phyloP scores from a whole-genome alignment of 2,329 filamentous ascomycete genomes.

The Venturiaceae sp. region DNA sequence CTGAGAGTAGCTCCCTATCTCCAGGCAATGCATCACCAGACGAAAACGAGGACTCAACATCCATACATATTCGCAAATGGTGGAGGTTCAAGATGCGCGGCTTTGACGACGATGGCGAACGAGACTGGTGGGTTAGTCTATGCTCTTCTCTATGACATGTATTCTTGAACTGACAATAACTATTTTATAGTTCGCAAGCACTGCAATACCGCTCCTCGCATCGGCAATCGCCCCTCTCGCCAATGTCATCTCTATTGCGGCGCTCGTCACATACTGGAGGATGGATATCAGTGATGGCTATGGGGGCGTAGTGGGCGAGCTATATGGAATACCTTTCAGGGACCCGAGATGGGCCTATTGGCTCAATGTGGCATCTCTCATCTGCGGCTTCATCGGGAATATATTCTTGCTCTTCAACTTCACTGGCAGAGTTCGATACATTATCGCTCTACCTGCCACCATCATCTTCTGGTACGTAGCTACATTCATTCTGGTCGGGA shows the following conservation, averaged over 20 bases:
- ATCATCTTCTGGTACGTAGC: slow-evolving; percentile 69
- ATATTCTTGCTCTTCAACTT: slow-evolving; percentile 80
- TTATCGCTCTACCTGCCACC: slow-evolving; percentile 71
- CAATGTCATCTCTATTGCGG: slow-evolving; percentile 79
- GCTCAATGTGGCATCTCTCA: slow-evolving; percentile 70
- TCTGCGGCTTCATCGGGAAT: slow-evolving; percentile 68
- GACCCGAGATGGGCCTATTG: slow-evolving; percentile 68
- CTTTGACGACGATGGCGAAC: slow-evolving; percentile 9
- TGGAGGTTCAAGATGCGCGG: slow-evolving; percentile 9
- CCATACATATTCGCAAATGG: slow-evolving; percentile 1
- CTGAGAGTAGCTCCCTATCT: no score
- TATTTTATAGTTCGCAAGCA: no score
- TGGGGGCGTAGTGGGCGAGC: slow-evolving; percentile 39
- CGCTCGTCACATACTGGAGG: slow-evolving; percentile 73
- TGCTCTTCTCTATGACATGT: no score
- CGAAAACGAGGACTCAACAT: no score
- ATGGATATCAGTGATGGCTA: slow-evolving; percentile 42
- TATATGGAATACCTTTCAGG: slow-evolving; percentile 43
- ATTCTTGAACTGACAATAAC: no score
- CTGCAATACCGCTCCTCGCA: slow-evolving; percentile 63
- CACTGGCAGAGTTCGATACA: slow-evolving; percentile 68
- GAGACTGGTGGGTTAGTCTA: slow-evolving; percentile 37
- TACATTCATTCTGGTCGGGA: slow-evolving; percentile 53
- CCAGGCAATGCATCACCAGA: no score
- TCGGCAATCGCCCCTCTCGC: slow-evolving; percentile 79